phyloP scores from a whole-genome alignment of 352 stramenopile species.

The Pythium dissotocum region DNA sequence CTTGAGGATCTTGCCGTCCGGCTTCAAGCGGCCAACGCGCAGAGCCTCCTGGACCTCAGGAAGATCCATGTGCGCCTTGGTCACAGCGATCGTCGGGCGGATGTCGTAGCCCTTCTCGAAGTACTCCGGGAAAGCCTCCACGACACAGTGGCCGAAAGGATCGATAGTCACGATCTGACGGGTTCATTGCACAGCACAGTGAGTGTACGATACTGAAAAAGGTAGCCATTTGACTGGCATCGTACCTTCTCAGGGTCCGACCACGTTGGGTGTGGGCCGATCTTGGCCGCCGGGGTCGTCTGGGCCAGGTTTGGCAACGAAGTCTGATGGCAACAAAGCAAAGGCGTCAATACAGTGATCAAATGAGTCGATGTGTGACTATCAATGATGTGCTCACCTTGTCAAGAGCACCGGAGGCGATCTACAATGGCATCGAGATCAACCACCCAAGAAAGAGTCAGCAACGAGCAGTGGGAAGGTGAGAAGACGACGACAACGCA shows the following conservation, averaged over 20 bases:
- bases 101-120: conserved; percentile 96
- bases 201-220: background rate
- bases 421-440: conserved; percentile 25
- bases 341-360: background rate
- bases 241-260: conserved; percentile 91
- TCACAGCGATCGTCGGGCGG: conserved; percentile 96
- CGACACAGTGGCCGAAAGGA: conserved; percentile 23
- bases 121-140: conserved; percentile 24
- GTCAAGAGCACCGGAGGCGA: conserved; percentile 70
- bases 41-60: conserved; percentile 98
- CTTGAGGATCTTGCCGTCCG: conserved; percentile 96
- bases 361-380: background rate
- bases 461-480: background rate
- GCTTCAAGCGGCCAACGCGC: conserved; percentile 90
- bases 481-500: conserved; percentile 29
- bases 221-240: background rate
- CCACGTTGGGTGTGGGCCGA: conserved; percentile 96
- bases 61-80: conserved; percentile 98
- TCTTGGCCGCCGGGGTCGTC: conserved; percentile 96
- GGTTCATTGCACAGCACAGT: conserved; percentile 31
- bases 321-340: conserved; percentile 23
- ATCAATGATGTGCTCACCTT: conserved; percentile 29
- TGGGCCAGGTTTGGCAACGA: conserved; percentile 81
- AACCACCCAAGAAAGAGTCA: conserved; percentile 3
- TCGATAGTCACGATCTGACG: conserved; percentile 49